These are phyloP conservation scores for Kwoniella sp. DNA, from an alignment of 768 basidiomycete genomes.

Conservation along the genomic window DNA sequence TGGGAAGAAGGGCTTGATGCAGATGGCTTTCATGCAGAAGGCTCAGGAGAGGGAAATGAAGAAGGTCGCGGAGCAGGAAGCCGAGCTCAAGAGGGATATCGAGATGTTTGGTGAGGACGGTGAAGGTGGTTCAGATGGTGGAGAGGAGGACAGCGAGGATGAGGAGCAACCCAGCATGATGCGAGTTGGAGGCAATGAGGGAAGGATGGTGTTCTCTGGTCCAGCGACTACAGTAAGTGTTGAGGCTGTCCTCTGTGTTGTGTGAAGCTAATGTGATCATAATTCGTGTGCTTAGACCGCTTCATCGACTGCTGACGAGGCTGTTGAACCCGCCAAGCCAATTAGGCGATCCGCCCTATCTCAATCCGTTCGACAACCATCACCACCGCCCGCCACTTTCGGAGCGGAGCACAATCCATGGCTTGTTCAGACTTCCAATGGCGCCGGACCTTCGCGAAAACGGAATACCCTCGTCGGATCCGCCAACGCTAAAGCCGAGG, in stretches of 20 bases:
- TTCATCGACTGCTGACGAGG: not conserved
- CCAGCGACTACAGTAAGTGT: constrained; percentile 23
- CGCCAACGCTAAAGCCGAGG: constrained; percentile 61
- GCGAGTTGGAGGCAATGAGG: constrained; percentile 56
- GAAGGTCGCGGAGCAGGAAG: constrained; percentile 65
- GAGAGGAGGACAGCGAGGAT: constrained; percentile 38
- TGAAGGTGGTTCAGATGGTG: constrained; percentile 54
- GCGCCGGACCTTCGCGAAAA: constrained; percentile 64
- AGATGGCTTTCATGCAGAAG: constrained; percentile 99
- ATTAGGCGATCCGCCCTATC: constrained; percentile 23
- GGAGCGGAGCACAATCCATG: constrained; percentile 70
- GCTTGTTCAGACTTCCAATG: constrained; percentile 62
- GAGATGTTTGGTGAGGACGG: constrained; percentile 57
- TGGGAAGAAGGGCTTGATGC: constrained; percentile 70
- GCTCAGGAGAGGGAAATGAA: constrained; percentile 71
- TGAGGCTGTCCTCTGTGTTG: not conserved
- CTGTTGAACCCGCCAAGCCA: constrained; percentile 13
- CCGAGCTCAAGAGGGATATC: constrained; percentile 74
- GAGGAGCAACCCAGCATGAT: constrained; percentile 37
- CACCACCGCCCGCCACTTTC: constrained; percentile 18
- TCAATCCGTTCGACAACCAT: constrained; percentile 17
- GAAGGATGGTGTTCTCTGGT: constrained; percentile 56
- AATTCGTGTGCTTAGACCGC: not conserved
- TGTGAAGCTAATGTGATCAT: not conserved
- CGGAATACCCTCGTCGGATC: constrained; percentile 67